Evolutionary conservation across 2,329 filamentous ascomycete species (phyloP).

Genomic region (Allantophomopsis cytisporea): DNA sequence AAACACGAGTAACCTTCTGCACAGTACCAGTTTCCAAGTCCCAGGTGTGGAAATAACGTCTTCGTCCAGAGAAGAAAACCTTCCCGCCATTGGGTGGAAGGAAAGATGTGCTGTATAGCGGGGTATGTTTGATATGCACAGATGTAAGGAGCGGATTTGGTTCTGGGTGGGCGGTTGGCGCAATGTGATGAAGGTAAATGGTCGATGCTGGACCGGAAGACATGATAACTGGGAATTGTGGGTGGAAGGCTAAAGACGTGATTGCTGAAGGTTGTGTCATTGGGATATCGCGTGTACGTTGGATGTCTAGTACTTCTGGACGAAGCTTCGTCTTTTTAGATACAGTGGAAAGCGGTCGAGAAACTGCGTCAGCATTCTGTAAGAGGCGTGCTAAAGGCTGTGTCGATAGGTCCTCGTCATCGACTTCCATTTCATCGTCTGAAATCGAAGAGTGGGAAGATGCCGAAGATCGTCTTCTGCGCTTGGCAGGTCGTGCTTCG

Average conservation of each 20-base stretch:
- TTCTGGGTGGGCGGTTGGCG: conserved; percentile 57
- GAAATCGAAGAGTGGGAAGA: conserved; percentile 22
- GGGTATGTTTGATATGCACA: conserved; percentile 71
- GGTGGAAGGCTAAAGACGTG: conserved; percentile 79
- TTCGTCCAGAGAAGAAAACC: conserved; percentile 78
- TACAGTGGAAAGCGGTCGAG: conserved; percentile 26
- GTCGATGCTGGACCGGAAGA: conserved; percentile 79
- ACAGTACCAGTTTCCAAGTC: conserved; percentile 70
- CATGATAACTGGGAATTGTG: conserved; percentile 73
- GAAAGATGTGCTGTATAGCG: conserved; percentile 77
- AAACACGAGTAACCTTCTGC: conserved; percentile 66
- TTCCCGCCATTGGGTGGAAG: conserved; percentile 57
- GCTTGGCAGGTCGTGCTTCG: conserved; percentile 34
- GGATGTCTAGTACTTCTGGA: conserved; percentile 82
- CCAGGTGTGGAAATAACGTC: conserved; percentile 92
- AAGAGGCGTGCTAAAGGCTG: conserved; percentile 72
- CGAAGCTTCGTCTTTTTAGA: conserved; percentile 59
- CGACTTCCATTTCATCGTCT: conserved; percentile 33
- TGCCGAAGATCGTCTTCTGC: conserved; percentile 35
- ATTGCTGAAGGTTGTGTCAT: conserved; percentile 68
- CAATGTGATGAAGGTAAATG: conserved; percentile 80
- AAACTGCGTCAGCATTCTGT: conserved; percentile 58
- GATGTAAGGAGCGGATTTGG: conserved; percentile 87
- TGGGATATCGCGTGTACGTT: conserved; percentile 75
- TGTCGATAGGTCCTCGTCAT: conserved; percentile 46